Evolutionary conservation across 768 basidiomycete genomes (phyloP), one percentile per base, ranked within the genome.

Genomic region (Termitomyces sp.): DNA sequence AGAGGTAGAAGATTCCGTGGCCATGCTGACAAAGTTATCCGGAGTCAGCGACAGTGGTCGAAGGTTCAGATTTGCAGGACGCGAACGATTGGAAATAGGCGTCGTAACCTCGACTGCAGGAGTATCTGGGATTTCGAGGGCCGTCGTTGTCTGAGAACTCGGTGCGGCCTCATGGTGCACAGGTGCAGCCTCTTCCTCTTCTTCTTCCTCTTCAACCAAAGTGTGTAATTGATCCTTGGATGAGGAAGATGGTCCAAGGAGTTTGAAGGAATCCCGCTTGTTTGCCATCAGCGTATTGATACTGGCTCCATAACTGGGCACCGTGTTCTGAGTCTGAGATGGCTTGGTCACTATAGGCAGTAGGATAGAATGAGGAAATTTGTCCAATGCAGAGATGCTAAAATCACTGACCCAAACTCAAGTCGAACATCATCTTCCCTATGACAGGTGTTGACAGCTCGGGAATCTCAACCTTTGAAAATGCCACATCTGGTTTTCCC

Each of bases 211-310:
- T 64, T 92, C 91, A 32, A 93, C 72, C 28, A 93, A 76, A 17
- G 90, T 92, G 56, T 82, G 80, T 11, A 93, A 77, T 61, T 86
- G 81, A 66, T 92, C 90, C 66, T 90, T 91, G 50, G 84, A 77
- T 11, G 81, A 80, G 0, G 82, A 79, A 2, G 85, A 77, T 17
- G 79, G 61, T 15, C 76, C 73, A 58, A 86, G 76, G 61, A 85
- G 78, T 69, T 87, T 91, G 68, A 91, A 87, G 0, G 91, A 93
- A 66, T 93, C 90, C 12, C 91, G 84, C 70, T 91, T 92, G 62
- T 69, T 77, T 21, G 72, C 72, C 65, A 82, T 66, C 52, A 81
- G 68, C 50, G 67, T 64, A 58, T 68, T 79, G 58, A 75, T 63
- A 32, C 71, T 71, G 19, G 68, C 63, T 26, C 71, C 68, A 62